A percentile compares a stretch with the other conserved stretches of the same genome.
These are phyloP conservation scores for Agrocybe praecox DNA, from an alignment of 768 basidiomycete species.

Conservation along the genomic window DNA sequence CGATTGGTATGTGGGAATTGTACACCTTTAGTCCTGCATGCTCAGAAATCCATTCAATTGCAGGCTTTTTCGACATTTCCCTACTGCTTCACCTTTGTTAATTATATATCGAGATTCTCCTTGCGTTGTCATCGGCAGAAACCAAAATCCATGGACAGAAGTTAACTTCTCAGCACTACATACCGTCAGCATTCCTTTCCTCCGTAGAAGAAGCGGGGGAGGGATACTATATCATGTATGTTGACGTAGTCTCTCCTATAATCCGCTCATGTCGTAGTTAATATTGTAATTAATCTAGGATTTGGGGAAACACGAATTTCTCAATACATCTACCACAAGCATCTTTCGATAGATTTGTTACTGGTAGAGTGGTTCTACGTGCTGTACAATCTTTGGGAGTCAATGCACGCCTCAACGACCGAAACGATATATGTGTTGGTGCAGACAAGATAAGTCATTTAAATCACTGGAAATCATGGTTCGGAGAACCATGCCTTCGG, in stretches of 20 bases:
- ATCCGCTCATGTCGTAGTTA: background rate
- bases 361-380: constrained; percentile 72
- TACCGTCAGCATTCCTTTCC: constrained; percentile 62
- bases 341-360: constrained; percentile 77
- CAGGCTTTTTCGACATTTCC: constrained; percentile 72
- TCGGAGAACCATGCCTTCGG: background rate
- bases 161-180: constrained; percentile 71
- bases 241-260: background rate
- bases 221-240: constrained; percentile 96
- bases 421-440: constrained; percentile 90
- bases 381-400: constrained; percentile 81
- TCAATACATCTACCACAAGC: constrained; percentile 87
- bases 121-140: constrained; percentile 92
- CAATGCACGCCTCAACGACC: constrained; percentile 78
- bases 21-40: constrained; percentile 1
- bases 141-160: constrained; percentile 99
- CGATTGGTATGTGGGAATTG: constrained; percentile 21
- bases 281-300: constrained; percentile 56
- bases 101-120: constrained; percentile 87
- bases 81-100: constrained; percentile 68
- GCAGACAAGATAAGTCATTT: constrained; percentile 86
- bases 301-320: constrained; percentile 95
- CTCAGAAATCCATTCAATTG: background rate
- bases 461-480: background rate
- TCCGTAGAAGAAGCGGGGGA: constrained; percentile 88